phyloP scores from a whole-genome alignment of 257 asterid species.

The Salvia rosmarinus region DNA sequence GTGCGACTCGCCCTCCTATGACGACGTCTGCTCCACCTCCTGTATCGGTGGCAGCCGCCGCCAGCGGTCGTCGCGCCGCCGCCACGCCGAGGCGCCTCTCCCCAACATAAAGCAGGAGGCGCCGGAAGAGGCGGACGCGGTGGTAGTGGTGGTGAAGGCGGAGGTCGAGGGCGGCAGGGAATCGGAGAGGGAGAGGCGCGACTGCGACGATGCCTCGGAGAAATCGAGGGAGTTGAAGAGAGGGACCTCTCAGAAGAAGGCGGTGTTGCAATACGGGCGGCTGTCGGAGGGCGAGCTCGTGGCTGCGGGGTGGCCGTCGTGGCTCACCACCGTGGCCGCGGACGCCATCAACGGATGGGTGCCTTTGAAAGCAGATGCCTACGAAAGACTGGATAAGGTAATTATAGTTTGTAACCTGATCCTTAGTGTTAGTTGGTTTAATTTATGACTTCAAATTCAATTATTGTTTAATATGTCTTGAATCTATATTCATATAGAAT shows the following conservation, averaged over 20 bases:
- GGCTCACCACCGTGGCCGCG: constrained; percentile 82
- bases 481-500: too few species aligned
- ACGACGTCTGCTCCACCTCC: constrained; percentile 35
- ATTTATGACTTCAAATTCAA: too few species aligned
- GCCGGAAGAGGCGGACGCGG: constrained; percentile 39
- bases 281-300: constrained; percentile 56
- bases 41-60: constrained; percentile 19
- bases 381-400: constrained; percentile 82
- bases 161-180: constrained; percentile 39
- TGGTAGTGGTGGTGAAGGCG: constrained; percentile 41
- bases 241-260: constrained; percentile 43
- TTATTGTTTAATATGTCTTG: too few species aligned
- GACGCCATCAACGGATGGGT: constrained; percentile 81
- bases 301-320: constrained; percentile 86
- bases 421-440: too few species aligned
- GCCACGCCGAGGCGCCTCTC: not conserved
- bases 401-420: not conserved
- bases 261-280: constrained; percentile 52
- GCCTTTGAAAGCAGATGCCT: constrained; percentile 67
- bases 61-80: constrained; percentile 34
- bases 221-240: constrained; percentile 40
- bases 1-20: constrained; percentile 44
- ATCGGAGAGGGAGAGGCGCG: constrained; percentile 28
- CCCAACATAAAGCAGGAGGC: not conserved
- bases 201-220: constrained; percentile 23